Base-by-base conservation (phyloP, 2,329 filamentous ascomycete genomes). In the Neofusicoccum sp. region DNA sequence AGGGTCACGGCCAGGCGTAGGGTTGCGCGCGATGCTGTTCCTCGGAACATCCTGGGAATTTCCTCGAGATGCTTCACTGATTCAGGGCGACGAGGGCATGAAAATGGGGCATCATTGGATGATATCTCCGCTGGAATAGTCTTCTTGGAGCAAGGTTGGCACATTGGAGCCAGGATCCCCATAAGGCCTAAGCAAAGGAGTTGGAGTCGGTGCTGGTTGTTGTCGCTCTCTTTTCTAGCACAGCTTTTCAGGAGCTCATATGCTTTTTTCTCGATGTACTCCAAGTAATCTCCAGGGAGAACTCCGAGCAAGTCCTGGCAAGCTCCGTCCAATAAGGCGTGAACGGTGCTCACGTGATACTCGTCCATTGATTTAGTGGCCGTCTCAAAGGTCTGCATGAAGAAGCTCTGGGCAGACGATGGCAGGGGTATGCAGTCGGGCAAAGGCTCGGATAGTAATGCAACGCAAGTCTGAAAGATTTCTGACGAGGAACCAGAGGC, bases 281-380 rank as follows among this genome's bases (percentile, higher is more conserved):
- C 37, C 8, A 56, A n/a, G 14, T n/a, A 33, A 6, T 64, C 68
- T 4, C 65, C 12, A 2, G 73, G 66, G 22, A 77, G 66, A 8
- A 73, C 58, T 14, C 50, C 52, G 7, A 73, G 64, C 2, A 77
- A 69, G 3, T 69, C 68, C 28, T 66, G 63, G 62, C 75, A 77
- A n/a, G 74, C 74, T 49, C 75, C 75, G 62, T 73, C 72, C 29
- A 77, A 68, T 68, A 76, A 73, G 16, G 58, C 66, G 34, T 76
- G 73, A 3, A 76, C 66, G 4, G 70, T 66, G 43, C 67, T 67
- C 4, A 77, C 66, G 1, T 69, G 71, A 6, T 64, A 62, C 6
- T 70, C 67, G 59, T 66, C 65, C 29, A 71, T 73, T 29, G 59
- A 66, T 9, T 69, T 64, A 2, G 59, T 67, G 34, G 73, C 71